A percentile compares a stretch with the other conserved stretches of the same genome.
These are phyloP conservation scores for Fusarium pseudoanthophilum DNA, from an alignment of 2,329 filamentous ascomycete genomes.

Conservation along the genomic window DNA sequence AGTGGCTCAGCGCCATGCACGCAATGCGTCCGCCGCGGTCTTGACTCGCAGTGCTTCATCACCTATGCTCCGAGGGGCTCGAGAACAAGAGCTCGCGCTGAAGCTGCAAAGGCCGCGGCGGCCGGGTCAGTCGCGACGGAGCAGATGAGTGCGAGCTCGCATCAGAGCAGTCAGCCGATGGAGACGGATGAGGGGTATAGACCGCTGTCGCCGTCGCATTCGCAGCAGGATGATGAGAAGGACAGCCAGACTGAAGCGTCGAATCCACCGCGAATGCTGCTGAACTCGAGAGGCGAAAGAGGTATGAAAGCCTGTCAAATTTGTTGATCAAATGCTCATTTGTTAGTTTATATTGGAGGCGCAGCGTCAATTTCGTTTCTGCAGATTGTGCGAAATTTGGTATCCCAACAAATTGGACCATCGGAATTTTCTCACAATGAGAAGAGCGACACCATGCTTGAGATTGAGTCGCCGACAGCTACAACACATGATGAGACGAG, in stretches of 20 bases:
- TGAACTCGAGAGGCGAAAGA: constrained; percentile 63
- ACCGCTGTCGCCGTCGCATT: constrained; percentile 47
- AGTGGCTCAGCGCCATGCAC: constrained; percentile 60
- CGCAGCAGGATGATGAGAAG: constrained; percentile 40
- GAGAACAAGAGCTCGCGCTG: constrained; percentile 31
- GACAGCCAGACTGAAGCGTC: constrained; percentile 29
- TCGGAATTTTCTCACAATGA: constrained; percentile 44
- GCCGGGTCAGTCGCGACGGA: not conserved
- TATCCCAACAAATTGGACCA: constrained; percentile 42
- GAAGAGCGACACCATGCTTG: constrained; percentile 44
- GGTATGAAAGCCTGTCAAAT: constrained; percentile 45
- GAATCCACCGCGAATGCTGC: constrained; percentile 55
- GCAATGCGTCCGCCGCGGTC: constrained; percentile 57
- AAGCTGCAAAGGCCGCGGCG: constrained; percentile 20
- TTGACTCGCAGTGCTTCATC: constrained; percentile 52
- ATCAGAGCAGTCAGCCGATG: constrained; percentile 6
- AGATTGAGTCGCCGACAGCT: constrained; percentile 37
- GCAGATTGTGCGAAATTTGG: constrained; percentile 50
- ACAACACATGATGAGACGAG: not conserved
- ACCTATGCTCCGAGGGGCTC: constrained; percentile 48
- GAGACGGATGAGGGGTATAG: constrained; percentile 32
- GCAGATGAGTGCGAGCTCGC: not conserved
- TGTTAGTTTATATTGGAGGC: constrained; percentile 60
- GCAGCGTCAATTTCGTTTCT: constrained; percentile 66
- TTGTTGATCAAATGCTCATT: not conserved